A percentile compares a stretch with the other conserved stretches of the same genome.
Conservation (phyloP, 1,284 basidiomycete genomes). For the Austroboletus novae-zelandiae region DNA sequence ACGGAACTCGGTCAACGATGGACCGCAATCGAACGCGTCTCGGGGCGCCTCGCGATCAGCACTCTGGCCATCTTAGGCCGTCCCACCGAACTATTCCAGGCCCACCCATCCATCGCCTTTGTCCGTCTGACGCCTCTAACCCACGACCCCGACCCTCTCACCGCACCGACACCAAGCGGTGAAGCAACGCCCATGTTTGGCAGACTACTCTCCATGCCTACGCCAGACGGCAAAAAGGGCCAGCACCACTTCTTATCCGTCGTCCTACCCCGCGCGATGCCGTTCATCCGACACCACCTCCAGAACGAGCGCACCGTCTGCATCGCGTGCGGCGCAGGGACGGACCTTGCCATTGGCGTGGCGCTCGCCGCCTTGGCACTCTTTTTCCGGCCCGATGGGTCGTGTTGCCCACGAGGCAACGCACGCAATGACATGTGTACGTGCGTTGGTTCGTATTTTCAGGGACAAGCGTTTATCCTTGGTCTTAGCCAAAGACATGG, state of each 20-base stretch:
- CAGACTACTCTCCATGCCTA: slow-evolving; percentile 30
- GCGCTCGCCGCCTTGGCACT: slow-evolving; percentile 53
- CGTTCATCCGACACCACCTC: slow-evolving; percentile 47
- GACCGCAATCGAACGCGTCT: slow-evolving; percentile 34
- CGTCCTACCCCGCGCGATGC: slow-evolving; percentile 49
- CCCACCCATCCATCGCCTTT: slow-evolving; percentile 5
- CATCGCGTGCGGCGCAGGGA: slow-evolving; percentile 55
- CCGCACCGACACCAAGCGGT: too few species aligned
- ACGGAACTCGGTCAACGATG: not conserved
- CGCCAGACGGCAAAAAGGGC: slow-evolving; percentile 50
- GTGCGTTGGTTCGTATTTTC: not conserved
- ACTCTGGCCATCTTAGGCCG: slow-evolving; percentile 30
- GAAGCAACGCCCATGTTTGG: too few species aligned
- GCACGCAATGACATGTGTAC: slow-evolving; percentile 18
- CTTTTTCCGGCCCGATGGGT: slow-evolving; percentile 58
- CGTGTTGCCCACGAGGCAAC: slow-evolving; percentile 18
- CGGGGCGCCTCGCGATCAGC: slow-evolving; percentile 40
- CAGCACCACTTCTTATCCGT: slow-evolving; percentile 48
- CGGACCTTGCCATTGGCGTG: slow-evolving; percentile 63
- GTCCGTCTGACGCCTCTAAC: slow-evolving; percentile 17
- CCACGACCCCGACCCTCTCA: not conserved
- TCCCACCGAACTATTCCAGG: slow-evolving; percentile 1
- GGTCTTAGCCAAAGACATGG: slow-evolving; percentile 49
- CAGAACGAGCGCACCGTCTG: slow-evolving; percentile 39
- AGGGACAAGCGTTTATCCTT: not conserved